A percentile compares a stretch with the other conserved stretches of the same genome.
Conservation (phyloP, 495 filamentous ascomycete species). For the Articulospora tetracladia region DNA sequence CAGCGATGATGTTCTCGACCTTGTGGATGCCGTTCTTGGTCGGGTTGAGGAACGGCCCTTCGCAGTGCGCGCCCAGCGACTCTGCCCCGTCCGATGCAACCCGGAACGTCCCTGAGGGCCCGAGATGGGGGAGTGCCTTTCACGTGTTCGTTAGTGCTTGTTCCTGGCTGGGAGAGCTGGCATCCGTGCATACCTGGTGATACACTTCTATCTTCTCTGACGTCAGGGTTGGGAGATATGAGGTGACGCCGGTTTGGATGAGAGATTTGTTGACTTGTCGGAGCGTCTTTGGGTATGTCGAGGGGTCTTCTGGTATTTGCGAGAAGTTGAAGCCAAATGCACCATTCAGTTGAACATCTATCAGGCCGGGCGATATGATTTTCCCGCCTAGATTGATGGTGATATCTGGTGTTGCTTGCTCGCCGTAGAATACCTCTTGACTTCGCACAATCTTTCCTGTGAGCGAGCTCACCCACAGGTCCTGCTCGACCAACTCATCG, state of each 20-base stretch:
- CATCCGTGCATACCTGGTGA: constrained; percentile 41
- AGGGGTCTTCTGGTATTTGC: constrained; percentile 56
- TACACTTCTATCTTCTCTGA: constrained; percentile 69
- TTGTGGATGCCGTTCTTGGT: constrained; percentile 73
- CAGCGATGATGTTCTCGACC: constrained; percentile 53
- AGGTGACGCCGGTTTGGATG: constrained; percentile 74
- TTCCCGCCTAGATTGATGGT: constrained; percentile 72
- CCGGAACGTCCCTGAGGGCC: constrained; percentile 55
- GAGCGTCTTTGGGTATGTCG: constrained; percentile 63
- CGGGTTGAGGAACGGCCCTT: constrained; percentile 77
- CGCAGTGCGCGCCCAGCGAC: constrained; percentile 78
- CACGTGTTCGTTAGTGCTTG: neutral
- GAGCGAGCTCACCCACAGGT: constrained; percentile 73
- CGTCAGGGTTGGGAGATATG: constrained; percentile 75
- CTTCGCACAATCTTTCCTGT: constrained; percentile 73
- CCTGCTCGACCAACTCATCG: constrained; percentile 58
- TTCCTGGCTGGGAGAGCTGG: constrained; percentile 14
- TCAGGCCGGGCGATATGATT: constrained; percentile 76
- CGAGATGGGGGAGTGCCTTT: constrained; percentile 68
- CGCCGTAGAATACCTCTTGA: constrained; percentile 72
- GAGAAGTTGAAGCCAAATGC: constrained; percentile 87
- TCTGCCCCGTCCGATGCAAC: constrained; percentile 62
- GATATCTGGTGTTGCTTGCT: constrained; percentile 52
- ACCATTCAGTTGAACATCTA: constrained; percentile 85
- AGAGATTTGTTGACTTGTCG: constrained; percentile 63